Evolutionary conservation across 352 stramenopile genomes (phyloP).

Genomic region (Phytophthora palmivora): DNA sequence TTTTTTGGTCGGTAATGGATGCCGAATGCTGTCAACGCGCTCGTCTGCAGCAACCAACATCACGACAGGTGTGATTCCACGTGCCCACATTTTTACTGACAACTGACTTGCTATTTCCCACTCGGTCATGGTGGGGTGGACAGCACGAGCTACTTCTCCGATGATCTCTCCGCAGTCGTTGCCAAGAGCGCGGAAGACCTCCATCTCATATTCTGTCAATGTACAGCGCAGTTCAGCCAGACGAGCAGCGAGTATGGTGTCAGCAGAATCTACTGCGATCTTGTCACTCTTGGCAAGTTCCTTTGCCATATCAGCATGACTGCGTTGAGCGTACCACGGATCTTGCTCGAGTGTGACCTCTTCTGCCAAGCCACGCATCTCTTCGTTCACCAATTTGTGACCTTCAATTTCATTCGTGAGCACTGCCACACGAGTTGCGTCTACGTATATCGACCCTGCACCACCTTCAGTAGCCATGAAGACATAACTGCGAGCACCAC

Average conservation of each 20-base stretch:
- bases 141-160: constrained; percentile 46
- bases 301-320: constrained; percentile 34
- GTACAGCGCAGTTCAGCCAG: constrained; percentile 47
- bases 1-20: constrained; percentile 76
- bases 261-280: constrained; percentile 38
- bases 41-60: constrained; percentile 73
- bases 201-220: constrained; percentile 65
- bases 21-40: constrained; percentile 67
- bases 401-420: constrained; percentile 82
- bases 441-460: constrained; percentile 71
- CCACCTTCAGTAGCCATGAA: constrained; percentile 73
- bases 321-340: constrained; percentile 60
- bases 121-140: constrained; percentile 58
- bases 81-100: constrained; percentile 41
- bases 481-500: constrained; percentile 66
- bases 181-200: constrained; percentile 59
- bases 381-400: constrained; percentile 72
- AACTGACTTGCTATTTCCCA: constrained; percentile 63
- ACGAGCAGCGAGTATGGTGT: constrained; percentile 37
- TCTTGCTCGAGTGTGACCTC: constrained; percentile 55
- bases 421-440: constrained; percentile 53
- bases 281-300: constrained; percentile 51
- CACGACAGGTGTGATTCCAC: constrained; percentile 65
- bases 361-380: constrained; percentile 59
- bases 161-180: constrained; percentile 75